These are phyloP conservation scores for Aphanomyces cochlioides DNA, from an alignment of 352 stramenopile species.

Conservation along the genomic window DNA sequence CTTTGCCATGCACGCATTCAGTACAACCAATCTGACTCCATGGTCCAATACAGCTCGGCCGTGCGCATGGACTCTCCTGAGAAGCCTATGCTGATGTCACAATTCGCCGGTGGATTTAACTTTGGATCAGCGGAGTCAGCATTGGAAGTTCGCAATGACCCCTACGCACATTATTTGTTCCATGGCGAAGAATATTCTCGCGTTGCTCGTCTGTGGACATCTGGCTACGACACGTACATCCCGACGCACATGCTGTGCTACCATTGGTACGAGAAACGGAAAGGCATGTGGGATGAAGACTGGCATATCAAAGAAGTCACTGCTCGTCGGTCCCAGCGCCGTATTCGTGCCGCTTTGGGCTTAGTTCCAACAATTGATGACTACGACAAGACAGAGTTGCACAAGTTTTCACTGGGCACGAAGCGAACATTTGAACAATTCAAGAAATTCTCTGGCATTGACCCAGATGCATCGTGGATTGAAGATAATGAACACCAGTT, in stretches of 20 bases:
- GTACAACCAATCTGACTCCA: constrained; percentile 56
- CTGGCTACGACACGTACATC: constrained; percentile 58
- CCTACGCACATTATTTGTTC: constrained; percentile 19
- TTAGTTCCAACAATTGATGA: constrained; percentile 60
- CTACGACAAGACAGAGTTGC: constrained; percentile 62
- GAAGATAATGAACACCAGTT: constrained; percentile 54
- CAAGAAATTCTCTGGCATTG: background rate
- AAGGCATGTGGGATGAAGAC: constrained; percentile 77
- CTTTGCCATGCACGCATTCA: constrained; percentile 78
- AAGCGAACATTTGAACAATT: background rate
- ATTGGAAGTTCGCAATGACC: constrained; percentile 48
- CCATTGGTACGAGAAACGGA: constrained; percentile 78
- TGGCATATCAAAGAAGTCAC: constrained; percentile 63
- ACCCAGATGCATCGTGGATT: background rate
- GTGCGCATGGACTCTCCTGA: constrained; percentile 20
- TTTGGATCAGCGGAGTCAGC: constrained; percentile 63
- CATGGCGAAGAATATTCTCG: constrained; percentile 28
- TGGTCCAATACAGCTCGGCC: constrained; percentile 70
- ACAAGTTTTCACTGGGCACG: constrained; percentile 55
- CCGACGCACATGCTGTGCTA: constrained; percentile 65
- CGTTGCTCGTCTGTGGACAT: constrained; percentile 16
- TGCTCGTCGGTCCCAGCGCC: constrained; percentile 66
- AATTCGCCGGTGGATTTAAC: constrained; percentile 75
- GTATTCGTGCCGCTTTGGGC: constrained; percentile 58
- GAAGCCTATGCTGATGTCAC: constrained; percentile 39